These are phyloP conservation scores for Torulaspora pretoriensis DNA, from an alignment of 1,139 yeast genomes.

Conservation along the genomic window DNA sequence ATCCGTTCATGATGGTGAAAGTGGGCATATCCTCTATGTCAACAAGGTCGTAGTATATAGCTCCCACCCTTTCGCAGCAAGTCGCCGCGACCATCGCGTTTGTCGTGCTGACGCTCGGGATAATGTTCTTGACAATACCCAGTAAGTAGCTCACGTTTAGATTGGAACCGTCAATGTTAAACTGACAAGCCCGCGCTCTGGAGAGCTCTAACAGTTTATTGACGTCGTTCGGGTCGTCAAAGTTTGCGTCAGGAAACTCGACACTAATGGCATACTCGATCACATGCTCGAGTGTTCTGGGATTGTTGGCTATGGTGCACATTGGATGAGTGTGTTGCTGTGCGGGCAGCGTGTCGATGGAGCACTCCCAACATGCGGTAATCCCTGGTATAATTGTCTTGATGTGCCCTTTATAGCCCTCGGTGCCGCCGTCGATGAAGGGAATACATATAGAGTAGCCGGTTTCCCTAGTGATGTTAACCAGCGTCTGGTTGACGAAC, in stretches of 20 bases:
- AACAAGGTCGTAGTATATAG: constrained; percentile 45
- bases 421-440: constrained; percentile 92
- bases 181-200: constrained; percentile 53
- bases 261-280: constrained; percentile 85
- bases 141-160: constrained; percentile 68
- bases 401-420: constrained; percentile 90
- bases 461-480: constrained; percentile 52
- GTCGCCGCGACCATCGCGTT: constrained; percentile 91
- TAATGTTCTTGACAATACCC: constrained; percentile 87
- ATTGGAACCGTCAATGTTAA: constrained; percentile 54
- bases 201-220: constrained; percentile 62
- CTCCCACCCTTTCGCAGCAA: constrained; percentile 84
- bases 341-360: constrained; percentile 64
- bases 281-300: constrained; percentile 90
- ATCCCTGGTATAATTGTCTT: constrained; percentile 82
- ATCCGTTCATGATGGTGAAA: constrained; percentile 85
- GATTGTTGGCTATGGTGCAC: constrained; percentile 92
- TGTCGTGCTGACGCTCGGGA: constrained; percentile 93
- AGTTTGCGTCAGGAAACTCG: constrained; percentile 73
- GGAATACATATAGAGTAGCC: constrained; percentile 64
- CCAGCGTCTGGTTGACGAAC: constrained; percentile 80
- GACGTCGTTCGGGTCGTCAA: constrained; percentile 66
- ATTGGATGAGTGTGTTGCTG: constrained; percentile 76
- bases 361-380: constrained; percentile 90
- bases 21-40: constrained; percentile 49